Evolutionary conservation across 2,329 filamentous ascomycete genomes (phyloP).

Genomic region (Beauveria sp.): DNA sequence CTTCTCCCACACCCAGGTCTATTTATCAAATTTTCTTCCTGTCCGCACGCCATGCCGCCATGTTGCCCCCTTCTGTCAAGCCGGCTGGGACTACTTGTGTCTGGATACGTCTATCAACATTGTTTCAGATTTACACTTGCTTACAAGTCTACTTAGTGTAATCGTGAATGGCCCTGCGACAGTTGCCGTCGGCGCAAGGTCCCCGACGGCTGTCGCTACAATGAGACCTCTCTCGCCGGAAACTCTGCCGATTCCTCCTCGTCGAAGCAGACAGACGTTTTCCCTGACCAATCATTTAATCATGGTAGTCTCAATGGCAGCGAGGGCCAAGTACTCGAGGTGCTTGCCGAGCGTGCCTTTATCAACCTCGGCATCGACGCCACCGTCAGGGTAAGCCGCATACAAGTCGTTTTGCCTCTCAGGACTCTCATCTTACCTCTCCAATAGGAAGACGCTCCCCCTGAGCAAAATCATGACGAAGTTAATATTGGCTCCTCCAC

Average conservation of each 20-base stretch:
- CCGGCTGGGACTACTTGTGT: not conserved
- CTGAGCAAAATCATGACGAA: slow-evolving; percentile 16
- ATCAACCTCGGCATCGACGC: slow-evolving; percentile 17
- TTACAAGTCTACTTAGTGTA: slow-evolving; percentile 18
- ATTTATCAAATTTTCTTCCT: not conserved
- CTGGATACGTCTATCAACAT: no score
- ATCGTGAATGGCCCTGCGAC: slow-evolving; percentile 26
- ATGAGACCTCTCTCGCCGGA: slow-evolving; percentile 9
- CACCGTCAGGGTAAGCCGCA: not conserved
- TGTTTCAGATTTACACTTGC: not conserved
- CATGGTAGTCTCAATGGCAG: slow-evolving; percentile 1
- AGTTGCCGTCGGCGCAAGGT: slow-evolving; percentile 25
- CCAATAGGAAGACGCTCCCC: not conserved
- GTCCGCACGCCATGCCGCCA: no score
- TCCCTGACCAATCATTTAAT: not conserved
- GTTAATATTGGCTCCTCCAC: slow-evolving; percentile 15
- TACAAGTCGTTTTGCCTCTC: no score
- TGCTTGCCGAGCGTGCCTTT: slow-evolving; percentile 17
- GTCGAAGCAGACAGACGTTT: not conserved
- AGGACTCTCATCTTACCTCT: not conserved
- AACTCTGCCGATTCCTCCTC: slow-evolving; percentile 5
- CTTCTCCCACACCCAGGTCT: not conserved
- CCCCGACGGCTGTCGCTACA: slow-evolving; percentile 22
- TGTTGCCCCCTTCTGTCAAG: not conserved
- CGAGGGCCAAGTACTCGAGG: slow-evolving; percentile 14